Percentiles rank a stretch among this genome's conserved stretches.
Conservation (phyloP, 163 green algal genomes). For the Dunaliella salina region DNA sequence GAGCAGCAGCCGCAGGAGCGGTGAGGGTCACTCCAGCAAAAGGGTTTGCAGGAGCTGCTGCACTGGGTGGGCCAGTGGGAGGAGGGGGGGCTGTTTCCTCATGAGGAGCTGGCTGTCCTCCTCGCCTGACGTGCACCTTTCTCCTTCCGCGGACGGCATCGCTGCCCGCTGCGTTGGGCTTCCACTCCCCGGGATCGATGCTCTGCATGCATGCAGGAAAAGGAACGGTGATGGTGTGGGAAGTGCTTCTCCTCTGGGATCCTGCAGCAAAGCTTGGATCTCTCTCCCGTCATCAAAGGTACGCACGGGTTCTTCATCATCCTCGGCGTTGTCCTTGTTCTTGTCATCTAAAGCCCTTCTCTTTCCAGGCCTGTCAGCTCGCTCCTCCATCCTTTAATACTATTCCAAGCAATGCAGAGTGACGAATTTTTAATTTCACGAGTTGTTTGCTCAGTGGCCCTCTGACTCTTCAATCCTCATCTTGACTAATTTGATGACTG, state of each 20-base stretch:
- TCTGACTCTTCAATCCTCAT: too few relatives aligned
- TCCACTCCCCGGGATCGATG: background rate
- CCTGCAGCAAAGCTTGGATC: too few relatives aligned
- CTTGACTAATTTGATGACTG: too few relatives aligned
- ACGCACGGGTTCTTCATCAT: background rate
- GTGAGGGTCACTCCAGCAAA: background rate
- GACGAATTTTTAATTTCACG: too few relatives aligned
- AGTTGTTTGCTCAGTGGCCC: too few relatives aligned
- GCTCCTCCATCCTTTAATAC: too few relatives aligned
- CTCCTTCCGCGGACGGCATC: background rate
- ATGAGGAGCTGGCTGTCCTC: background rate
- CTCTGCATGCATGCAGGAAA: background rate
- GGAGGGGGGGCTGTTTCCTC: too few relatives aligned
- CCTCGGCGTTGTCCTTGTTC: background rate
- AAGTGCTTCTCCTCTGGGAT: too few relatives aligned
- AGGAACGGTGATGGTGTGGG: too few relatives aligned
- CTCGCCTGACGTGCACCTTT: background rate
- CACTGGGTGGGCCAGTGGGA: background rate
- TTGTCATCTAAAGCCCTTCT: background rate
- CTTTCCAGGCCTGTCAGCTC: background rate
- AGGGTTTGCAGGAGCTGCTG: background rate
- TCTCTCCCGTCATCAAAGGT: too few relatives aligned
- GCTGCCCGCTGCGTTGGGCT: background rate
- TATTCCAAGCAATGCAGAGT: too few relatives aligned
- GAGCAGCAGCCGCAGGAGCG: background rate